A percentile compares a stretch with the other conserved stretches of the same genome.
Conservation (phyloP, 257 asterid genomes). For the Ajuga chamaepitys region DNA sequence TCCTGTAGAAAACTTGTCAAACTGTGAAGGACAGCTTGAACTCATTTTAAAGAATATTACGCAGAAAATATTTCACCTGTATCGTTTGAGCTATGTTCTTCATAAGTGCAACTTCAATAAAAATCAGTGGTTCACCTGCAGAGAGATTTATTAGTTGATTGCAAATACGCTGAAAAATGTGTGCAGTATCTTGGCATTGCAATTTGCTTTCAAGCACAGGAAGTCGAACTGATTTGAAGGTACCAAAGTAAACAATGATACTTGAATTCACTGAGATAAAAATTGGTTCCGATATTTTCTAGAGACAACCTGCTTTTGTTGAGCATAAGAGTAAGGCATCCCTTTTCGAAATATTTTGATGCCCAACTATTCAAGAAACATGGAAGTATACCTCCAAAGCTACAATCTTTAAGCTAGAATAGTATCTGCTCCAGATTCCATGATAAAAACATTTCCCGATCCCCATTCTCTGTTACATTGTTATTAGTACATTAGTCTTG, state of each 20-base stretch:
- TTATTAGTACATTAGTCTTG: not conserved
- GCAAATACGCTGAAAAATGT: not conserved
- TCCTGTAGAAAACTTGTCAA: constrained; percentile 43
- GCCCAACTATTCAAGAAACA: not conserved
- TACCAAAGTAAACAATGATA: not conserved
- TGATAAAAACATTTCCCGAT: not conserved
- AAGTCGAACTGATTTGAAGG: not conserved
- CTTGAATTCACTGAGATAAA: not conserved
- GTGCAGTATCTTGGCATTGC: not conserved
- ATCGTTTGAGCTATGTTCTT: constrained; percentile 71
- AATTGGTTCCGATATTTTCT: constrained; percentile 3
- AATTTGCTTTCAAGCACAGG: not conserved
- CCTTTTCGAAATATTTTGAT: not conserved
- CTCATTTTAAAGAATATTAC: not conserved
- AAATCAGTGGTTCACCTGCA: constrained; percentile 94
- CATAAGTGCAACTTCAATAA: constrained; percentile 95
- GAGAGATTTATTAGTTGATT: constrained; percentile 14
- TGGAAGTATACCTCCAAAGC: not conserved
- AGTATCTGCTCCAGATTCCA: not conserved
- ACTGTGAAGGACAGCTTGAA: constrained; percentile 11
- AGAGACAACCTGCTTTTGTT: constrained; percentile 1
- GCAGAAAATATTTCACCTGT: constrained; percentile 46
- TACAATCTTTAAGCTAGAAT: not conserved
- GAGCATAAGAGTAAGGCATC: not conserved
- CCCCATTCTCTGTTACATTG: not conserved